Evolutionary conservation across 306 rosid species (phyloP).

Genomic region (Herpetospermum pedunculosum): DNA sequence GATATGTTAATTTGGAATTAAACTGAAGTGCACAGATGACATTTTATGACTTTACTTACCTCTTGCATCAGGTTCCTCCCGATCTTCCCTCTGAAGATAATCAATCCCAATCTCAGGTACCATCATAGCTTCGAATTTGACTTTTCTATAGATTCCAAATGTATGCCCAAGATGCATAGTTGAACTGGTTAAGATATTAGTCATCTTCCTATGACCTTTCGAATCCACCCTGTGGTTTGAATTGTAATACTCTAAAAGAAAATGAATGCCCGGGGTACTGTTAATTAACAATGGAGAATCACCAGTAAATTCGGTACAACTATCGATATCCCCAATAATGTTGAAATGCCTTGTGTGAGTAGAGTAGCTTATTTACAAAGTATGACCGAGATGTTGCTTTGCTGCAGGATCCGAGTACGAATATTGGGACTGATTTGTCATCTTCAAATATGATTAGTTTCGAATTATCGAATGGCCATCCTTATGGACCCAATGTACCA

Average conservation of each 20-base stretch:
- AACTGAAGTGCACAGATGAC: background rate
- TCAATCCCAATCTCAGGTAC: conserved; percentile 41
- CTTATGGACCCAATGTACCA: conserved; percentile 51
- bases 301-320: background rate
- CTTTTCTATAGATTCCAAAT: background rate
- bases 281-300: background rate
- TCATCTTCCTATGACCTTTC: background rate
- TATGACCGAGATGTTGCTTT: background rate
- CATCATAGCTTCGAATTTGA: conserved; percentile 3
- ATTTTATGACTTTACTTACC: background rate
- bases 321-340: background rate
- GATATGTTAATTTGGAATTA: background rate
- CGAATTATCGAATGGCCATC: conserved; percentile 60
- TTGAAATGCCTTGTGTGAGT: background rate
- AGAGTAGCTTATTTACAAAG: background rate
- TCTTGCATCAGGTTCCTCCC: conserved; percentile 65
- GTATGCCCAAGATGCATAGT: background rate
- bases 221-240: background rate
- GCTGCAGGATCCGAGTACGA: conserved; percentile 41
- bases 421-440: conserved; percentile 38
- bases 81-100: conserved; percentile 44
- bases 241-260: background rate
- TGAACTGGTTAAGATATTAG: background rate
- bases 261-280: background rate
- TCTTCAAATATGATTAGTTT: conserved; percentile 91